Conservation (phyloP, 495 filamentous ascomycete species). For the Mytilinidion resinicola region DNA sequence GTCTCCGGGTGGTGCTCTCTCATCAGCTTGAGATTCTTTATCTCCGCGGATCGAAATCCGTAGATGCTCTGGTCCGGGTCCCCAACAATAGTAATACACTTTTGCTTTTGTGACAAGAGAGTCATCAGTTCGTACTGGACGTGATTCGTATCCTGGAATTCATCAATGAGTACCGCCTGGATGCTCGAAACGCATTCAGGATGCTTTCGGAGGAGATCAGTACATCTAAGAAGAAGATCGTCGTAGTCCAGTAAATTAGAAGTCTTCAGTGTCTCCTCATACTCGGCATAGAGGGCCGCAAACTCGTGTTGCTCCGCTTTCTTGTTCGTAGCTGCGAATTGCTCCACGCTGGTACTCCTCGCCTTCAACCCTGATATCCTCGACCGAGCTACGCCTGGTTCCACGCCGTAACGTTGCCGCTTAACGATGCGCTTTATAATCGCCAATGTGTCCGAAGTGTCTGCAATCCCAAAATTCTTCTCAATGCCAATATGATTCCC, state of each 20-base stretch:
- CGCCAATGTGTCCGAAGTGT: conserved; percentile 69
- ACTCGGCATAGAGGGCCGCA: conserved; percentile 66
- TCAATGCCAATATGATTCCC: conserved; percentile 76
- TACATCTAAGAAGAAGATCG: conserved; percentile 80
- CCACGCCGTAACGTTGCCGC: conserved; percentile 49
- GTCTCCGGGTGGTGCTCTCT: conserved; percentile 69
- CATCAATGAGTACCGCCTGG: conserved; percentile 88
- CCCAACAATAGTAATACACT: conserved; percentile 85
- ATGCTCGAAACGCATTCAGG: conserved; percentile 88
- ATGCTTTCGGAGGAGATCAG: conserved; percentile 66
- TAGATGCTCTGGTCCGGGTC: conserved; percentile 99
- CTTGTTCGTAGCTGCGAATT: conserved; percentile 43
- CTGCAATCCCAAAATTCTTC: conserved; percentile 89
- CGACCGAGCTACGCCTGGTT: conserved; percentile 59
- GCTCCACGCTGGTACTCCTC: conserved; percentile 50
- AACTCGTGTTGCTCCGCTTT: conserved; percentile 65
- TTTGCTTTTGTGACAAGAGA: conserved; percentile 65
- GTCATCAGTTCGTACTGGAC: conserved; percentile 95
- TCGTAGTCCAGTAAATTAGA: conserved; percentile 94
- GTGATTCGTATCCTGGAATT: conserved; percentile 96
- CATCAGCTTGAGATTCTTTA: conserved; percentile 79
- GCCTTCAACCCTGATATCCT: conserved; percentile 87
- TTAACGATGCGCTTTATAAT: conserved; percentile 81
- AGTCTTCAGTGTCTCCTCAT: conserved; percentile 63
- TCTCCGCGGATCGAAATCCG: conserved; percentile 94